A percentile compares a stretch with the other conserved stretches of the same genome.
Evolutionary conservation across 805 yeast species (phyloP).

Genomic region (Monosporozyma solicola): DNA sequence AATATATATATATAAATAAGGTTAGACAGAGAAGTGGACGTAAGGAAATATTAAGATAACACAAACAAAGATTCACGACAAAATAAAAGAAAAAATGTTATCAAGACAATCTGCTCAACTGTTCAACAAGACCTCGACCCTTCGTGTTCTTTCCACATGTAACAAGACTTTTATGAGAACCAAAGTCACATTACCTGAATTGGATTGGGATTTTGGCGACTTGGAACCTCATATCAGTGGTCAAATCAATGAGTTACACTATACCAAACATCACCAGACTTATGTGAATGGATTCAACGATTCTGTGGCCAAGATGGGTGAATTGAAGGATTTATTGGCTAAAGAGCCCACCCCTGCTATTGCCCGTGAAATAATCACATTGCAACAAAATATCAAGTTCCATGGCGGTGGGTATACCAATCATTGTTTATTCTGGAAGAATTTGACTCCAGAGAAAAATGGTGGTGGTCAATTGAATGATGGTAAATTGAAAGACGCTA

Average conservation of each 20-base stretch:
- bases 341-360: conserved; percentile 37
- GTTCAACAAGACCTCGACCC: neutral
- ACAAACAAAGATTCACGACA: neutral
- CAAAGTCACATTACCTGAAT: conserved; percentile 68
- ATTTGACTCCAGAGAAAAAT: conserved; percentile 62
- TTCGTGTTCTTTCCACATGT: neutral
- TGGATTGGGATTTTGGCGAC: conserved; percentile 77
- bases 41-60: neutral
- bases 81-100: conserved; percentile 2
- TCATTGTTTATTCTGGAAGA: conserved; percentile 83
- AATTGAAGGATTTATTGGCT: conserved; percentile 53
- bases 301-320: conserved; percentile 63
- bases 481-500: conserved; percentile 50
- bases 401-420: conserved; percentile 89
- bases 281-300: conserved; percentile 79
- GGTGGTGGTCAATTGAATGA: conserved; percentile 64
- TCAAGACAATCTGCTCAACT: conserved; percentile 3
- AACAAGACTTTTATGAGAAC: conserved; percentile 33
- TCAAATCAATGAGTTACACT: conserved; percentile 77
- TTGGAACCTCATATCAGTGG: conserved; percentile 83
- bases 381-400: conserved; percentile 74
- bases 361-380: conserved; percentile 34
- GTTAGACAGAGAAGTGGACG: neutral
- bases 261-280: conserved; percentile 87
- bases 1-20: neutral